Evolutionary conservation across 352 stramenopile species (phyloP), one percentile per base, ranked within the genome.

Genomic region (Pythium guiyangense): DNA sequence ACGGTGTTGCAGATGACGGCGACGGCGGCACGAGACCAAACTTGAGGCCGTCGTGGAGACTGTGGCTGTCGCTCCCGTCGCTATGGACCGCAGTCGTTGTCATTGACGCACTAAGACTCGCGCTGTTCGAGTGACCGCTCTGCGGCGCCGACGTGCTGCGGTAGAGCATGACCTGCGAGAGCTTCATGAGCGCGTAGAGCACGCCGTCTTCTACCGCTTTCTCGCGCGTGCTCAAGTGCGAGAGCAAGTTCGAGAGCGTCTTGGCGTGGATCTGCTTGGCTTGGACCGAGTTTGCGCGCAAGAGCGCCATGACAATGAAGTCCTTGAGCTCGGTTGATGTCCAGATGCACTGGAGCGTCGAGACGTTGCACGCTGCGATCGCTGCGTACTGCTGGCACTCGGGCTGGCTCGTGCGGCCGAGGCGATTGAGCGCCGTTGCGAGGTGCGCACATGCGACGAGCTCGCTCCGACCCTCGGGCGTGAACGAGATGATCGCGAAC

Each of bases 221-320:
- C 11, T 74, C 58, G 0, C 84, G 67, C 2, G 78, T 75, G 12
- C 56, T 59, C 11, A 71, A 53, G 44, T 93, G 79, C 4, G 79
- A 90, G 1, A 93, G 63, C 9, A 93, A 26, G 40, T 93, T 93
- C 4, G 77, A 86, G 26, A 93, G 60, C 17, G 84, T 93, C 56
- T 91, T 91, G 49, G 77, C 79, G 48, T 93, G 84, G 37, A 91
- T 88, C 48, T 91, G 80, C 59, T 91, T 93, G 1, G 84, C 73
- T n/a, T 91, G 79, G 5, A 79, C 64, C 17, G 84, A 93, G 52
- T 93, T 91, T 0, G 84, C 83, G 3, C 84, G 77, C 29, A 93
- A 52, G 26, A 93, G 48, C 14, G 84, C 81, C 4, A 93, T 78
- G 2, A 91, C 84, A 14, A 91, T 89, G 35, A 93, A 90, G 57